phyloP scores from a whole-genome alignment of 768 basidiomycete species.

The Kwoniella newhampshirensis region DNA sequence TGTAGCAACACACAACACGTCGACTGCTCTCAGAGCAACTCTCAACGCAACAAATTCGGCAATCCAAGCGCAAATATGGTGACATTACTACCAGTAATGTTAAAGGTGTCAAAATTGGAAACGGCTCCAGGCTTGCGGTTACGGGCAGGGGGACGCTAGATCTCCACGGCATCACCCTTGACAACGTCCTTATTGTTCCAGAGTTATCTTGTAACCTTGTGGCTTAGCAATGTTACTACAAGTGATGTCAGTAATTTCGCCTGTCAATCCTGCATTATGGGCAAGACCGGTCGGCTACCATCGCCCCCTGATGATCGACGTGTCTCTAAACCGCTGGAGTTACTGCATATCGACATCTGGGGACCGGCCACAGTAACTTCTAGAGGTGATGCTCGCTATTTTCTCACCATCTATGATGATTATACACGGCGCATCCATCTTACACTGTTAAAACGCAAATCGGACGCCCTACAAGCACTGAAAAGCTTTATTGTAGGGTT shows the following conservation, averaged over 20 bases:
- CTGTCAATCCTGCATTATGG: too few species aligned
- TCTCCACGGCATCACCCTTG: not conserved
- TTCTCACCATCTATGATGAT: too few species aligned
- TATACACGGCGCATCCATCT: not conserved
- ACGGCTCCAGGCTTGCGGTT: not conserved
- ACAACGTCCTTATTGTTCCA: slow-evolving; percentile 7
- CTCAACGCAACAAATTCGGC: not conserved
- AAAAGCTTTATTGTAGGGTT: not conserved
- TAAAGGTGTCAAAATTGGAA: slow-evolving; percentile 12
- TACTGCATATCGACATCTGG: too few species aligned
- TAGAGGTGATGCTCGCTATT: too few species aligned
- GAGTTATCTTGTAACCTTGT: not conserved
- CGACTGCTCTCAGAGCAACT: slow-evolving; percentile 3
- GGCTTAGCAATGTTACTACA: too few species aligned
- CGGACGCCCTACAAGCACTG: not conserved
- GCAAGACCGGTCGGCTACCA: too few species aligned
- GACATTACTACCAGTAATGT: not conserved
- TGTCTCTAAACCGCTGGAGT: too few species aligned
- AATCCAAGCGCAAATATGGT: not conserved
- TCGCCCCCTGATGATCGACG: too few species aligned
- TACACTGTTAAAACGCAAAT: slow-evolving; percentile 2
- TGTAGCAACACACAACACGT: slow-evolving; percentile 2
- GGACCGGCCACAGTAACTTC: too few species aligned
- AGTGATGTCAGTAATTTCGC: too few species aligned
- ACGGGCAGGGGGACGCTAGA: not conserved